These are phyloP conservation scores for Megacollybia marginata DNA, from an alignment of 768 basidiomycete genomes.

Conservation along the genomic window DNA sequence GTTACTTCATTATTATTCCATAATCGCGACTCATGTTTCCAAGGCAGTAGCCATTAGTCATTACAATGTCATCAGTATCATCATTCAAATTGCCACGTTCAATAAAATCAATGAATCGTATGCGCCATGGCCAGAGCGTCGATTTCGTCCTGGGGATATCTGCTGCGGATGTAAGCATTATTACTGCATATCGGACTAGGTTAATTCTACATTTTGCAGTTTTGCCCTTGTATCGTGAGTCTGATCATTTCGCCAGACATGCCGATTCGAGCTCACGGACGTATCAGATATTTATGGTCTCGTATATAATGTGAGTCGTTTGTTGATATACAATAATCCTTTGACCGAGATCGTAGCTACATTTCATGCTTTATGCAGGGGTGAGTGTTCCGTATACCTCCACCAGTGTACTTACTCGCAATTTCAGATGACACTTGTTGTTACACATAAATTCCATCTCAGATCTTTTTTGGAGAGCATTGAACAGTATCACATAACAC, in stretches of 20 bases:
- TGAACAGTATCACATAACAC: slow-evolving; percentile 28
- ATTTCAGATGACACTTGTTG: slow-evolving; percentile 27
- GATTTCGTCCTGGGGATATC: slow-evolving; percentile 38
- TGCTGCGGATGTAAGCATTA: slow-evolving; percentile 29
- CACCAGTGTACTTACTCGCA: too few relatives aligned
- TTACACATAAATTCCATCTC: slow-evolving; percentile 37
- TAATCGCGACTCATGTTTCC: neutral
- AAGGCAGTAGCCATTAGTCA: slow-evolving; percentile 45
- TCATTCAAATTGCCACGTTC: slow-evolving; percentile 30
- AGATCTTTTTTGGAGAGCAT: slow-evolving; percentile 31
- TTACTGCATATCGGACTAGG: neutral
- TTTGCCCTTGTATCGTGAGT: slow-evolving; percentile 16
- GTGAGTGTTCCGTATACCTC: neutral
- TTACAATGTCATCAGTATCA: slow-evolving; percentile 37
- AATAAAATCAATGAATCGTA: slow-evolving; percentile 23
- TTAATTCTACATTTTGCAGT: slow-evolving; percentile 4
- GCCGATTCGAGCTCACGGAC: neutral
- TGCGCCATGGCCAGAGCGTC: slow-evolving; percentile 24
- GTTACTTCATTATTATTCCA: neutral
- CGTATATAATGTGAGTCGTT: slow-evolving; percentile 12
- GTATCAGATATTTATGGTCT: slow-evolving; percentile 15
- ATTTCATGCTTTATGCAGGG: slow-evolving; percentile 9
- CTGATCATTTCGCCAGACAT: neutral
- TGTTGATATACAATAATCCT: neutral
- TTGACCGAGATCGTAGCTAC: slow-evolving; percentile 1